Percentiles rank a stretch among this genome's conserved stretches.
phyloP scores from a whole-genome alignment of 345 rosid genomes.

The Sapria himalayana region DNA sequence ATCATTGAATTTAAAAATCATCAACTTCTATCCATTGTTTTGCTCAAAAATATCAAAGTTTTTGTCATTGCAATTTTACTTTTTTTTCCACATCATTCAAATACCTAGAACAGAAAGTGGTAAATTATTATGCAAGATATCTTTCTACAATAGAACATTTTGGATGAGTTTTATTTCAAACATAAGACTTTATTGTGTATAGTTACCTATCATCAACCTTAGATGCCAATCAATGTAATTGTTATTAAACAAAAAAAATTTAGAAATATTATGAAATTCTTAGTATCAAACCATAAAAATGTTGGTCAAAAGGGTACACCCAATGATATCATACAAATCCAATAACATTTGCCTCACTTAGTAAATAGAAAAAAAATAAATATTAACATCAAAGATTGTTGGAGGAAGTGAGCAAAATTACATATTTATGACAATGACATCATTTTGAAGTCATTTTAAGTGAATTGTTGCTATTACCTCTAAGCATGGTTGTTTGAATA shows the following conservation, averaged over 20 bases:
- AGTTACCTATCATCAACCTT: background rate
- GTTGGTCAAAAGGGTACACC: background rate
- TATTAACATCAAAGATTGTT: constrained; percentile 5
- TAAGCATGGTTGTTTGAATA: constrained; percentile 1
- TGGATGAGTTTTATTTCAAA: background rate
- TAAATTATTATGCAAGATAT: background rate
- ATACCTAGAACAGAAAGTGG: constrained; percentile 1
- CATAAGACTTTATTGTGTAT: background rate
- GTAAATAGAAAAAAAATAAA: background rate
- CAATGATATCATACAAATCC: background rate
- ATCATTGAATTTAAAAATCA: background rate
- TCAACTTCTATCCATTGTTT: background rate
- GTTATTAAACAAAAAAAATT: background rate
- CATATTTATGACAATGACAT: background rate
- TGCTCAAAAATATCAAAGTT: constrained; percentile 1
- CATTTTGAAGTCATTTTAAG: background rate
- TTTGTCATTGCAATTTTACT: background rate
- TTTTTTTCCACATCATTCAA: constrained; percentile 2
- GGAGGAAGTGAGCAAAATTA: constrained; percentile 3
- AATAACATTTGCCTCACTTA: background rate
- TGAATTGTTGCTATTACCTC: background rate
- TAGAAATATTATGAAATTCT: background rate
- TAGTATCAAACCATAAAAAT: background rate
- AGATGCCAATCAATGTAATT: too few relatives aligned
- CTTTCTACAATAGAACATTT: constrained; percentile 3